Percentiles rank a stretch among this genome's conserved stretches.
These are phyloP conservation scores for Beauveria sp. DNA, from an alignment of 2,329 filamentous ascomycete genomes.

Conservation along the genomic window DNA sequence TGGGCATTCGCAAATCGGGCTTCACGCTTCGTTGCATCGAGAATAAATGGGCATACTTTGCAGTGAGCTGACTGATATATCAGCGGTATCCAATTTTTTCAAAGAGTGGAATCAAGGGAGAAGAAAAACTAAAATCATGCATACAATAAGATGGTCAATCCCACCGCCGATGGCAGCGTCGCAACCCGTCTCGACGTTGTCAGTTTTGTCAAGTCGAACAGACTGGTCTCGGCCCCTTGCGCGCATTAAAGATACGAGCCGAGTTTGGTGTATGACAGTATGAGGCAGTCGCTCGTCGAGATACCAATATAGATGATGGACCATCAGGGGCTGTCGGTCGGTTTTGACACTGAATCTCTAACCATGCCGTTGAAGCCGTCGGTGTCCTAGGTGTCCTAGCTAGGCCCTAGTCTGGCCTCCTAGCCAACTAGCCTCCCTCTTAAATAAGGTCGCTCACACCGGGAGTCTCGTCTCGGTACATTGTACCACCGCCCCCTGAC, in stretches of 20 bases:
- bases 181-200: slow-evolving; percentile 27
- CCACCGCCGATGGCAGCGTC: slow-evolving; percentile 20
- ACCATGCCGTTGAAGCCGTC: slow-evolving; percentile 33
- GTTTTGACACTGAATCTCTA: slow-evolving; percentile 27
- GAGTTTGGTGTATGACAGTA: slow-evolving; percentile 18
- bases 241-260: slow-evolving; percentile 28
- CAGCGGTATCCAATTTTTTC: background rate
- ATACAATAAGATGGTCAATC: slow-evolving; percentile 30
- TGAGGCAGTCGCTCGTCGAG: no score
- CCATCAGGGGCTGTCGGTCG: slow-evolving; percentile 28
- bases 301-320: slow-evolving; percentile 25
- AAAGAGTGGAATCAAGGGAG: background rate
- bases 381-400: background rate
- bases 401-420: no score
- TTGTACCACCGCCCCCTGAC: slow-evolving; percentile 28
- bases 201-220: slow-evolving; percentile 23
- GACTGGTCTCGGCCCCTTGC: slow-evolving; percentile 28
- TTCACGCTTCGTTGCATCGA: background rate
- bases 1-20: background rate
- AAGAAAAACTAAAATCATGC: slow-evolving; percentile 5
- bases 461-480: slow-evolving; percentile 25
- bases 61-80: background rate
- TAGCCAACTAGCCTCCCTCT: background rate
- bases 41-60: background rate
- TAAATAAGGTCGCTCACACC: slow-evolving; percentile 21